phyloP scores from a whole-genome alignment of 768 basidiomycete genomes.

The Atractiella rhizophila region DNA sequence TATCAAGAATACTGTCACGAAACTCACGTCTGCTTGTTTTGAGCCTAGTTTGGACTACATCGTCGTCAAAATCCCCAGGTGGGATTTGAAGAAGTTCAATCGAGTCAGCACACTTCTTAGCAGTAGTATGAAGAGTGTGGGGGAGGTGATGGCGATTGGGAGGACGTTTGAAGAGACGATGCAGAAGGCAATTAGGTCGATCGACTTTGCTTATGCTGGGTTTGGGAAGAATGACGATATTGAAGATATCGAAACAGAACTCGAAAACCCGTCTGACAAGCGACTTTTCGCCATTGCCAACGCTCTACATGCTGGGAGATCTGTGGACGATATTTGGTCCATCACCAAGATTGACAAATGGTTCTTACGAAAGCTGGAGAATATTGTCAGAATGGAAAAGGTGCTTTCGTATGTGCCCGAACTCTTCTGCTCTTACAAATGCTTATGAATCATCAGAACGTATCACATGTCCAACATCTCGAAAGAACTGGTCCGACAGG shows the following conservation, averaged over 20 bases:
- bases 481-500: conserved; percentile 38
- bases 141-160: conserved; percentile 98
- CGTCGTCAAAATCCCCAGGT: conserved; percentile 95
- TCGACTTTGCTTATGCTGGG: conserved; percentile 81
- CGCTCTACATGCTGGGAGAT: conserved; percentile 76
- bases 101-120: conserved; percentile 73
- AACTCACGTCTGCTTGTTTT: conserved; percentile 88
- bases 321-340: conserved; percentile 84
- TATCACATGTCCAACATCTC: conserved; percentile 30
- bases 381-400: conserved; percentile 60
- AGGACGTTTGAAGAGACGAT: conserved; percentile 96
- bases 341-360: conserved; percentile 98
- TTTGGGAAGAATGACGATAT: conserved; percentile 62
- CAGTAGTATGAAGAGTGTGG: conserved; percentile 96
- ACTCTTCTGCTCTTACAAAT: background rate
- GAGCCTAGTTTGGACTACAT: conserved; percentile 93
- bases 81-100: conserved; percentile 96
- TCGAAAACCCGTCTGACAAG: conserved; percentile 83
- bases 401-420: conserved; percentile 36
- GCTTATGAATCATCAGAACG: background rate
- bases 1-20: conserved; percentile 92
- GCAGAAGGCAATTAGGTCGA: conserved; percentile 88
- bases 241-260: conserved; percentile 68
- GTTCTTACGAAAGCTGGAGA: conserved; percentile 74
- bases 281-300: conserved; percentile 88